Base-by-base conservation (phyloP, 208 protist genomes). In the Herpetomonas samuelpessoai region DNA sequence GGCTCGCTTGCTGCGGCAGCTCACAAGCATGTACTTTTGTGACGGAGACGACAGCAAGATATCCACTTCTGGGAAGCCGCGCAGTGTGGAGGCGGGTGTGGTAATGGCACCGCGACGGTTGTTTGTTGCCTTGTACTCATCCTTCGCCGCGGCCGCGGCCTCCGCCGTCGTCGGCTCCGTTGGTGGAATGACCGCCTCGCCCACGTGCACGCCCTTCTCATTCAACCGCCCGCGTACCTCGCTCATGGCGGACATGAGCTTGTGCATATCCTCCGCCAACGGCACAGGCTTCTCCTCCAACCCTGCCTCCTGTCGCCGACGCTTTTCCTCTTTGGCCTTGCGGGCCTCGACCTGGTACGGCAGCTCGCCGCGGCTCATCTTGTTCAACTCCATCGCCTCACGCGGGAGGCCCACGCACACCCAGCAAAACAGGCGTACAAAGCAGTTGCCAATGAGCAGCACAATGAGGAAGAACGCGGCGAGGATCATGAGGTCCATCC, bases 1-100 rank as follows among this genome's bases (percentile, higher is more conserved):
- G 46, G 59, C 67, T 21, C 76, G 71, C 64, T 92, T 92, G 69
- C 71, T 81, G 64, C 79, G 73, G 56, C 81, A 84, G 14, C 78
- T 70, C 16, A 88, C 71, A n/a, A 92, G 64, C 24, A 92, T 44
- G 57, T 75, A 85, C 28, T 69, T 59, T 62, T 88, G 76, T 9
- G 63, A 71, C 10, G 85, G 81, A n/a, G 85, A 92, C 21, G 72
- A 56, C 41, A 81, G 31, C 46, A 92, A 50, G 22, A 86, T 41
- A 57, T 92, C 78, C 46, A 92, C 85, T 25, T 79, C 57, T 4
- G 81, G 71, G 29, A 79, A 74, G 24, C 85, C 85, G 39, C 76
- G 72, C 12, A 92, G 50, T 16, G 79, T 57, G 41, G 79, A 92
- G 45, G 67, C 64, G 49, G 76, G 76, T 27, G 57, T 25, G 18